A percentile compares a stretch with the other conserved stretches of the same genome.
Conservation (phyloP, 768 basidiomycete species). For the Boletus tylopilopsis region DNA sequence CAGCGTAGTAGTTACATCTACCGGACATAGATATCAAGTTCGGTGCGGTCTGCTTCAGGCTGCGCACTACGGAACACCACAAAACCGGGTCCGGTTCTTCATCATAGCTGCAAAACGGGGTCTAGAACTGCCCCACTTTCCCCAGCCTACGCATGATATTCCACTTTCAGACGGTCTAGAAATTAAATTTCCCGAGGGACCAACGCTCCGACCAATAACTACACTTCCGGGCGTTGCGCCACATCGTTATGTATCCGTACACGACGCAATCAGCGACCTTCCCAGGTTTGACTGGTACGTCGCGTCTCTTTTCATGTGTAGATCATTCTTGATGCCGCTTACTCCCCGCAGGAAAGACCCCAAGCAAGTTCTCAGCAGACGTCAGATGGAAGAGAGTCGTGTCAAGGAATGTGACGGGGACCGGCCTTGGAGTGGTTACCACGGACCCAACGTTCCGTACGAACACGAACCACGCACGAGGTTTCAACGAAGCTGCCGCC, state of each 20-base stretch:
- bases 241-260: conserved; percentile 55
- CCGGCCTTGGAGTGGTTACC: conserved; percentile 32
- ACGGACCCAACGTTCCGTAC: conserved; percentile 28
- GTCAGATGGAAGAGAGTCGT: conserved; percentile 13
- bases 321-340: not conserved
- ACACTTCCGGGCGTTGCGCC: conserved; percentile 49
- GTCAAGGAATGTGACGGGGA: conserved; percentile 39
- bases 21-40: conserved; percentile 38
- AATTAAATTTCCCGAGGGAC: conserved; percentile 47
- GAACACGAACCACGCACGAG: conserved; percentile 33
- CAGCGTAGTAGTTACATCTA: not conserved
- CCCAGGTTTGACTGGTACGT: conserved; percentile 70
- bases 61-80: conserved; percentile 46
- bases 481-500: conserved; percentile 48
- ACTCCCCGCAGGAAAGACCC: conserved; percentile 24
- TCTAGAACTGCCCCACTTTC: conserved; percentile 36
- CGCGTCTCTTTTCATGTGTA: not conserved
- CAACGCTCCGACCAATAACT: conserved; percentile 40
- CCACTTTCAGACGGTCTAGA: conserved; percentile 39
- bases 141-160: conserved; percentile 43
- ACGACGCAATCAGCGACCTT: conserved; percentile 73
- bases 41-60: conserved; percentile 43
- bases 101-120: conserved; percentile 40
- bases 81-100: conserved; percentile 46
- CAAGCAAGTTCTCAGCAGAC: not conserved